Percentiles rank a stretch among this genome's conserved stretches.
Conservation (phyloP, 2,329 filamentous ascomycete species). For the Clonostachys solani region DNA sequence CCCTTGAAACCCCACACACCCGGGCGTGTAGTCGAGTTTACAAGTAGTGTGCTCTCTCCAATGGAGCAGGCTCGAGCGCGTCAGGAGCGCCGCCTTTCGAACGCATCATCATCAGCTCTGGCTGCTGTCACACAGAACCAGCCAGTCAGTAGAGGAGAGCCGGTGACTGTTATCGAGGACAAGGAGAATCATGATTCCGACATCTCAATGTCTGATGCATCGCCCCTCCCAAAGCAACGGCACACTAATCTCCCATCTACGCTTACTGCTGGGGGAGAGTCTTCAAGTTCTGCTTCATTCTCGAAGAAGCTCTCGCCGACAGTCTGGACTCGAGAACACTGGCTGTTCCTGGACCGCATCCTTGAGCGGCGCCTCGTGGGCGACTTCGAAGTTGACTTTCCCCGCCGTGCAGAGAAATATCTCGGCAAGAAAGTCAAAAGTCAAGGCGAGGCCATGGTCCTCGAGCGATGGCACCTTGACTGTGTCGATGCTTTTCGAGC, state of each 20-base stretch:
- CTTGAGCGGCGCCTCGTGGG: conserved; percentile 41
- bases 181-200: conserved; percentile 25
- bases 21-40: conserved; percentile 55
- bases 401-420: conserved; percentile 19
- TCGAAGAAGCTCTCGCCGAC: conserved; percentile 29
- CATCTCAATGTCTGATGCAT: conserved; percentile 18
- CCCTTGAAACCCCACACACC: conserved; percentile 54
- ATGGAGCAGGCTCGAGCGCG: conserved; percentile 29
- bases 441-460: conserved; percentile 37
- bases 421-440: conserved; percentile 44
- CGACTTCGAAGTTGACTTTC: conserved; percentile 21
- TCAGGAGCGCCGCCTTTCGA: conserved; percentile 14
- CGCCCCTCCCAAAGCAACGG: conserved; percentile 9
- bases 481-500: conserved; percentile 48
- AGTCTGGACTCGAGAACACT: conserved; percentile 46
- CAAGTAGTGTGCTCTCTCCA: conserved; percentile 43
- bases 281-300: background rate
- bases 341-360: conserved; percentile 47
- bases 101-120: background rate
- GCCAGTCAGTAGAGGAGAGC: background rate
- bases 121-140: background rate
- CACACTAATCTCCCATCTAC: background rate
- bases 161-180: conserved; percentile 11
- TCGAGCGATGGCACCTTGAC: conserved; percentile 55
- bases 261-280: too few relatives aligned